Evolutionary conservation across 371 early-diverging fungal genomes (phyloP).

Genomic region (Vairimorpha necatrix): DNA sequence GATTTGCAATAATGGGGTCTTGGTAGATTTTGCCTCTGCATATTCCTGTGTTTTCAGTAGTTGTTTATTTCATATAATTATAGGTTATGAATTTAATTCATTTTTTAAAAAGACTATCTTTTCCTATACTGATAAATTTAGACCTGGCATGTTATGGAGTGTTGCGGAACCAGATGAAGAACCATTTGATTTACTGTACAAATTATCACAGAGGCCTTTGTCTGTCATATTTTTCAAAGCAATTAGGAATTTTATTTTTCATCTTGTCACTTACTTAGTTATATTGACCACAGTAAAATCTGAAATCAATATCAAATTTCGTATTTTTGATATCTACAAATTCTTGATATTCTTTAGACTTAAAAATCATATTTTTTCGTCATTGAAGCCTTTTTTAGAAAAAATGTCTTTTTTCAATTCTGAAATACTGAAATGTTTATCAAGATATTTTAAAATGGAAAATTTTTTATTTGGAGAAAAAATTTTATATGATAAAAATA

Average conservation of each 20-base stretch:
- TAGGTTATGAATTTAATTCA: neutral
- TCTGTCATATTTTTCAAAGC: too few relatives aligned
- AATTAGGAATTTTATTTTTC: too few relatives aligned
- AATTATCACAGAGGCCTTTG: neutral
- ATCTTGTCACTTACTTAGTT: too few relatives aligned
- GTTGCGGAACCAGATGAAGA: neutral
- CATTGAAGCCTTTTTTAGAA: neutral
- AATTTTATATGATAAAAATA: neutral
- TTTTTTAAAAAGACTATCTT: neutral
- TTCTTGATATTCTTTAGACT: too few relatives aligned
- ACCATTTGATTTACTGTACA: neutral
- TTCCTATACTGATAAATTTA: neutral
- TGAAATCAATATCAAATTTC: too few relatives aligned
- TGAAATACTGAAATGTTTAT: neutral
- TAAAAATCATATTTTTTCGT: too few relatives aligned
- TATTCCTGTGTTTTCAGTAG: neutral
- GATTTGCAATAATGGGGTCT: neutral
- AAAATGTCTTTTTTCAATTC: neutral
- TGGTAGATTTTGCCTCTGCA: neutral
- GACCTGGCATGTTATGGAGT: neutral
- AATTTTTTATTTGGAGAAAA: neutral
- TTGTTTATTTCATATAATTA: neutral
- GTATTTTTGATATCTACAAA: too few relatives aligned
- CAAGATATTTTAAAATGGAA: neutral
- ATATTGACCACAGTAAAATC: too few relatives aligned